A percentile compares a stretch with the other conserved stretches of the same genome.
Evolutionary conservation across 202 grass and related monocot genomes (phyloP).

Genomic region (Panicum virgatum): DNA sequence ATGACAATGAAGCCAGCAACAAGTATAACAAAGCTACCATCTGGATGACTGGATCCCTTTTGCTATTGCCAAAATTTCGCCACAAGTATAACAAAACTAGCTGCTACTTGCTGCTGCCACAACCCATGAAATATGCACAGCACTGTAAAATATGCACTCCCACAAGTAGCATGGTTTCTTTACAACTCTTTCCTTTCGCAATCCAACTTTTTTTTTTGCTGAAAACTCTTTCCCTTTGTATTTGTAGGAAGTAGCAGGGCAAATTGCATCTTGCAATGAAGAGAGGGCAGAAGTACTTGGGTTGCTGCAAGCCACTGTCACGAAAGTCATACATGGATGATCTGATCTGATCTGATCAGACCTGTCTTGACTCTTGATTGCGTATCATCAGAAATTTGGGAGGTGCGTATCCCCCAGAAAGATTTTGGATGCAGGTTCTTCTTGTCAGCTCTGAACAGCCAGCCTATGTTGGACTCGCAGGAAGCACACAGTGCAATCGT

Average conservation of each 20-base stretch:
- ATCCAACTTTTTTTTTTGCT: not conserved
- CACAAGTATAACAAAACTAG: not conserved
- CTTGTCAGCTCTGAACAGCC: conserved; percentile 63
- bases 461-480: conserved; percentile 75
- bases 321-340: not conserved
- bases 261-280: not conserved
- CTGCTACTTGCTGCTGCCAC: not conserved
- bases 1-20: not conserved
- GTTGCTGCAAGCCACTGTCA: not conserved
- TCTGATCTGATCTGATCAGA: conserved; percentile 32
- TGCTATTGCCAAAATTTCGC: too few relatives aligned
- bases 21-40: not conserved
- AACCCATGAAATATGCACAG: not conserved
- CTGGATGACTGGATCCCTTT: too few relatives aligned
- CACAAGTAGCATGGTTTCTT: not conserved
- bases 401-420: conserved; percentile 83
- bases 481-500: conserved; percentile 54
- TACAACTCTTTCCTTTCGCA: not conserved
- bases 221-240: not conserved
- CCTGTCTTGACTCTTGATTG: conserved; percentile 30
- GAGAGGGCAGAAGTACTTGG: not conserved
- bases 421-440: conserved; percentile 78
- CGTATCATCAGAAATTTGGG: conserved; percentile 65
- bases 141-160: not conserved
- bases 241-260: not conserved